A percentile compares a stretch with the other conserved stretches of the same genome.
Evolutionary conservation across 2,329 filamentous ascomycete genomes (phyloP).

Genomic region (Pseudogymnoascus sp.): DNA sequence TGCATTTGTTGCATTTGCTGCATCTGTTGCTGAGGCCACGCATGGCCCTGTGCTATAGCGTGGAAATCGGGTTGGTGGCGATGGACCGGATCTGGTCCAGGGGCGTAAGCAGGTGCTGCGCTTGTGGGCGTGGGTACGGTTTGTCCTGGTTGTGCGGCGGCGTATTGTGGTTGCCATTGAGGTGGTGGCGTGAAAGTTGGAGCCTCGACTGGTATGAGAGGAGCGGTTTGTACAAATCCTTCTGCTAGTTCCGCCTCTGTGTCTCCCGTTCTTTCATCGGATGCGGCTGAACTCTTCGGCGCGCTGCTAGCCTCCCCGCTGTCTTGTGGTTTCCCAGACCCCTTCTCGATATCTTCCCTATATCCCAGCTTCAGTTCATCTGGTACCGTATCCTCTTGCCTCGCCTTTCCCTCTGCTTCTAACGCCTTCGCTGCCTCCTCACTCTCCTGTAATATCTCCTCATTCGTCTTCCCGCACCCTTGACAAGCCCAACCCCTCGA

Average conservation of each 20-base stretch:
- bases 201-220: conserved; percentile 21
- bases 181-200: conserved; percentile 13
- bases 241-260: conserved; percentile 47
- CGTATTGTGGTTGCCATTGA: conserved; percentile 19
- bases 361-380: conserved; percentile 57
- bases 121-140: conserved; percentile 30
- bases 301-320: not conserved
- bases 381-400: conserved; percentile 39
- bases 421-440: conserved; percentile 45
- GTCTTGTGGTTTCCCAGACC: conserved; percentile 14
- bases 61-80: not conserved
- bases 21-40: not conserved
- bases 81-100: not conserved
- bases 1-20: not conserved
- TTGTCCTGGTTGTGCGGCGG: conserved; percentile 27
- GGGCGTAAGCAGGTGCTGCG: conserved; percentile 12
- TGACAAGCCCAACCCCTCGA: conserved; percentile 62
- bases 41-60: not conserved
- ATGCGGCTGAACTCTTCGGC: not conserved
- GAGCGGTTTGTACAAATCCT: conserved; percentile 49
- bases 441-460: conserved; percentile 66
- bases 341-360: conserved; percentile 60
- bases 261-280: conserved; percentile 22
- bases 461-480: conserved; percentile 64
- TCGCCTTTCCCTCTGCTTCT: conserved; percentile 35